Evolutionary conservation across 2,329 filamentous ascomycete genomes (phyloP), one percentile per base, ranked within the genome.

Genomic region (Aspergillus sp.): DNA sequence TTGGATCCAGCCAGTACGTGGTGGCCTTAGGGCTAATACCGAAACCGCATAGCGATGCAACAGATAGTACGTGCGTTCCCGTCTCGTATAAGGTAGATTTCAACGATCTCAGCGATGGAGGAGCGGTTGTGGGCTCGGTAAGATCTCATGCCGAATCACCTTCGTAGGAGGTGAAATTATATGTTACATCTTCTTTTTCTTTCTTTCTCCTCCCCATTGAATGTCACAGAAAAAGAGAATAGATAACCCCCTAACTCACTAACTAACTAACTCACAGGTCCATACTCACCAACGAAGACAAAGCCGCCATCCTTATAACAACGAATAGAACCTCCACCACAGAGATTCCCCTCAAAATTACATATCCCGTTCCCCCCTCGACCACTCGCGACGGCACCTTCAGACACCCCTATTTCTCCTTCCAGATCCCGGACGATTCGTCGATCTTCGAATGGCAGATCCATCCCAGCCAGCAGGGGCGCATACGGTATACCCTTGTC

Each of bases 401-500:
- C 43, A n/a, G 7, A 10, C 49, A 51, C 19, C 49, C 49, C n/a
- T 51, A 42, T 31, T 51, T 51, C 19, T 14, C 17, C 3, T 50
- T 49, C 14, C 29, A 17, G 1, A 16, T 34, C 14, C 10, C 21
- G 17, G n/a, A n/a, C 14, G 42, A 23, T 17, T 3, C 21, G 21
- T 23, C 31, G 9, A 47, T 10, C 19, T 23, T 38, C 2, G 16
- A 46, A n/a, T 53, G 51, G 47, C 34, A 53, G 11, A 43, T 53
- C n/a, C 43, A 53, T 43, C 47, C 51, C 1, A 23, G 29, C 11
- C 23, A 50, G 43, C 14, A 46, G 6, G 42, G 41, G 7, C 47
- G 41, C 9, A 20, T 53, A 34, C 46, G 47, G 19, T 53, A 53
- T 47, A 50, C 47, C 9, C 51, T 53, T 5, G 14, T 47, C 5